phyloP scores from a whole-genome alignment of 2,329 filamentous ascomycete species.

The Eutypa lata region DNA sequence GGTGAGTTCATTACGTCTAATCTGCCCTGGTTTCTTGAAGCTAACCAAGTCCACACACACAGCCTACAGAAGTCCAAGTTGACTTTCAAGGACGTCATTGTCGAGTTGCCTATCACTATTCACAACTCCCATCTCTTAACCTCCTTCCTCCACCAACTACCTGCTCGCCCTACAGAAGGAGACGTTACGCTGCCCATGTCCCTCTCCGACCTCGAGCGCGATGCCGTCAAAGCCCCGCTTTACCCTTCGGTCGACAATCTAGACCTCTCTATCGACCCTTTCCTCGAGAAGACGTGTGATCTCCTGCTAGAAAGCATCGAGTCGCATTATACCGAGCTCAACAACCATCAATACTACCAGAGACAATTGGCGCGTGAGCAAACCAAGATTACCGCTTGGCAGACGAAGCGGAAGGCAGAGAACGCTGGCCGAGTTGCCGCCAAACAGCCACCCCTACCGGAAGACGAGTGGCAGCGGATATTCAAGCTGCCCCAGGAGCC shows the following conservation, averaged over 20 bases:
- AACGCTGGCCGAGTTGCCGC: constrained; percentile 80
- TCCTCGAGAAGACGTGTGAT: constrained; percentile 97
- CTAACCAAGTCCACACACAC: constrained; percentile 20
- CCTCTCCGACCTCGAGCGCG: constrained; percentile 71
- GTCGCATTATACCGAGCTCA: constrained; percentile 95
- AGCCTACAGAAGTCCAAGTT: constrained; percentile 94
- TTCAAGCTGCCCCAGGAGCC: constrained; percentile 98
- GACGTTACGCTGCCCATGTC: constrained; percentile 75
- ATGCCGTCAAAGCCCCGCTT: constrained; percentile 62
- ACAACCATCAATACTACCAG: constrained; percentile 98
- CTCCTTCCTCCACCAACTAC: constrained; percentile 90
- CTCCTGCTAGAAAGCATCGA: constrained; percentile 95
- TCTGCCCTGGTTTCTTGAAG: too few relatives aligned
- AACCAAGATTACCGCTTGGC: constrained; percentile 94
- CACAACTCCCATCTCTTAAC: constrained; percentile 98
- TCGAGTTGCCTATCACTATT: constrained; percentile 83
- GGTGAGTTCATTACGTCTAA: too few relatives aligned
- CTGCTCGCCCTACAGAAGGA: constrained; percentile 60
- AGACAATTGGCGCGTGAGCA: constrained; percentile 91
- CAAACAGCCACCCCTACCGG: constrained; percentile 84
- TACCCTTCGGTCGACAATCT: constrained; percentile 87
- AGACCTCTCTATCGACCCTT: constrained; percentile 92
- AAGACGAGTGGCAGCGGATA: constrained; percentile 96
- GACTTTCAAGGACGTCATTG: constrained; percentile 87
- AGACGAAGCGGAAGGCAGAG: constrained; percentile 93